These are phyloP conservation scores for Pythium guiyangense DNA, from an alignment of 352 stramenopile genomes.

Conservation along the genomic window DNA sequence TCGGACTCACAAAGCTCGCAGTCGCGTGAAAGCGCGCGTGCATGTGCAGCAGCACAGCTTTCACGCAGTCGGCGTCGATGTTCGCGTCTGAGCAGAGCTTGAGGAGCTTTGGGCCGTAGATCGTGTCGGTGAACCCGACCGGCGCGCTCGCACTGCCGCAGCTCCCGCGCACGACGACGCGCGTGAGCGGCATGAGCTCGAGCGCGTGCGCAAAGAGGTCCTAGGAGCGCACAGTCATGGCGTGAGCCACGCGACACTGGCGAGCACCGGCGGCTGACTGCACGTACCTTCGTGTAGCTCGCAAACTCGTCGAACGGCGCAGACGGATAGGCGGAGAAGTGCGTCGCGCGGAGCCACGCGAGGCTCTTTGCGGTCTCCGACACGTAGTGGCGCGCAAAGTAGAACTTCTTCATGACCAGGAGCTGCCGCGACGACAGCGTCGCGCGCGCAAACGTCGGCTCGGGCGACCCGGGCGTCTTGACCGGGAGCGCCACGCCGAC, in stretches of 20 bases:
- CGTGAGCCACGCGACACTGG: not conserved
- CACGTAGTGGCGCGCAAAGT: not conserved
- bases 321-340: constrained; percentile 1
- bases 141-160: not conserved
- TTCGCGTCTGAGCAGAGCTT: not conserved
- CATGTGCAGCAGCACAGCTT: too few species aligned
- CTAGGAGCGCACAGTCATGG: not conserved
- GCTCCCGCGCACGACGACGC: not conserved
- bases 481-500: constrained; percentile 4
- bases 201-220: constrained; percentile 3
- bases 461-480: not conserved
- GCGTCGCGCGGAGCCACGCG: not conserved
- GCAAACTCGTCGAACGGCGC: constrained; percentile 7
- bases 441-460: not conserved
- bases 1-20: constrained; percentile 3
- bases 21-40: too few species aligned
- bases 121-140: constrained; percentile 7
- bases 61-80: constrained; percentile 8
- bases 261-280: not conserved
- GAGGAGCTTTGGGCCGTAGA: not conserved
- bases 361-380: not conserved
- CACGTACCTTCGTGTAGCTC: constrained; percentile 5
- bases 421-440: constrained; percentile 5
- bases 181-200: not conserved
- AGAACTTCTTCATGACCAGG: constrained; percentile 5